Evolutionary conservation across 208 protist genomes (phyloP), one percentile per base, ranked within the genome.

Genomic region (Leishmania major): DNA sequence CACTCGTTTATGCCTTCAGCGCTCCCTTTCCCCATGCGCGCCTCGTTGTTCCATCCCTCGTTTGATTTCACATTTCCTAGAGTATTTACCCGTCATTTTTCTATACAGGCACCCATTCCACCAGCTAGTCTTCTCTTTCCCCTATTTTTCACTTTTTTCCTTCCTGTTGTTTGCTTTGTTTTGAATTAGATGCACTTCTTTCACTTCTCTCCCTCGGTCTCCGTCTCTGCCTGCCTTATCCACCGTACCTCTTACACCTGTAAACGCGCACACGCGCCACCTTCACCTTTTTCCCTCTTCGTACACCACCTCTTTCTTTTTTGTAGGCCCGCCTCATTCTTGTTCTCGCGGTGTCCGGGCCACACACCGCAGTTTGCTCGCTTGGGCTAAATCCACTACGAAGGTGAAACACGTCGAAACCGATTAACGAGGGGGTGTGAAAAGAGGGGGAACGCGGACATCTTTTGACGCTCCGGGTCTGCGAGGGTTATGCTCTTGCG

Each of bases 11-110:
- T n/a, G 64, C 77, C 35, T 80, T 57, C 60, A 37, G 5, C 35
- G 8, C 59, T n/a, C 17, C 31, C n/a, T 7, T 10, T n/a, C 60
- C 31, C 25, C 51, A 10, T 35, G 70, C n/a, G 28, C 40, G 28
- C n/a, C 43, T 19, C n/a, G 28, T 55, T 25, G 70, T 31, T 64
- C 31, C 53, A 62, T 40, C 40, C 43, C 13, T 55, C 60, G 17
- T 71, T 57, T 71, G 22, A 40, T 51, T 1, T 71, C 37, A 22
- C 45, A 71, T 49, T 79, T 71, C 3, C 55, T 77, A 77, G 73
- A 77, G 73, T 77, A 77, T 37, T 62, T 37, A 78, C 53, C 57
- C 57, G 25, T 22, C 43, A n/a, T 51, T 78, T n/a, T 25, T 31
- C 57, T 53, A 62, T 43, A 35, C 73, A 57, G 47, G 22, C 28